Percentiles rank a stretch among this genome's conserved stretches.
These are phyloP conservation scores for Urochloa ruziziensis DNA, from an alignment of 176 grass and related monocot genomes.

Conservation along the genomic window DNA sequence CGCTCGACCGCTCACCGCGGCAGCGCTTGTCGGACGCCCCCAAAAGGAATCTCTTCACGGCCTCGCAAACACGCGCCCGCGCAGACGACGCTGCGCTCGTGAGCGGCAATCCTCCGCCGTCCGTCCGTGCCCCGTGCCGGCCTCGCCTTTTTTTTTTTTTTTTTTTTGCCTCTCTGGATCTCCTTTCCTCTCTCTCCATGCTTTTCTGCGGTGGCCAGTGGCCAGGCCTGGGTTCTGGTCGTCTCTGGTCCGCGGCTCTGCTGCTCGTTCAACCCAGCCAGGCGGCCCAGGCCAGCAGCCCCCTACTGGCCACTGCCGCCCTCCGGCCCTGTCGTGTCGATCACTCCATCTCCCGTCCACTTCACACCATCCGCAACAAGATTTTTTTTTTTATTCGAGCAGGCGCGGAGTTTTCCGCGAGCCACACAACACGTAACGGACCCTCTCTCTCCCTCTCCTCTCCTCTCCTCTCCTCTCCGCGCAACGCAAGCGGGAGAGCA, in stretches of 20 bases:
- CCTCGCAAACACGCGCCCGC: too few relatives aligned
- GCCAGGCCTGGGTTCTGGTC: background rate
- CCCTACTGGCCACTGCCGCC: background rate
- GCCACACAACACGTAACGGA: background rate
- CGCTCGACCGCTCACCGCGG: too few relatives aligned
- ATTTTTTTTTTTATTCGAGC: background rate
- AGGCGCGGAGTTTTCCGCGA: background rate
- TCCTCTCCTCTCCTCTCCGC: background rate
- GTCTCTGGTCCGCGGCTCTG: background rate
- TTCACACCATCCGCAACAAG: background rate
- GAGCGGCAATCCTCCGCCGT: too few relatives aligned
- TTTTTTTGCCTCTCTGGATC: too few relatives aligned
- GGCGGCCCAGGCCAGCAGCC: background rate
- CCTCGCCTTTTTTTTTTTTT: too few relatives aligned
- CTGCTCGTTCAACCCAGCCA: background rate
- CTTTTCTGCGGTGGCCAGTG: background rate
- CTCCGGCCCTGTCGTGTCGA: conserved; percentile 31
- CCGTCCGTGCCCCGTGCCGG: too few relatives aligned
- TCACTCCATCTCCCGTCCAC: conserved; percentile 47
- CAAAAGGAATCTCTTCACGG: too few relatives aligned
- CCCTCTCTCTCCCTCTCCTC: background rate
- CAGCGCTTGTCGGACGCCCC: too few relatives aligned
- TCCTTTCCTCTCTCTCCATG: too few relatives aligned
- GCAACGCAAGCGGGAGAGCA: background rate
- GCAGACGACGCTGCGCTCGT: too few relatives aligned